These are phyloP conservation scores for Microthyrium microscopicum DNA, from an alignment of 2,329 filamentous ascomycete species.

Conservation along the genomic window DNA sequence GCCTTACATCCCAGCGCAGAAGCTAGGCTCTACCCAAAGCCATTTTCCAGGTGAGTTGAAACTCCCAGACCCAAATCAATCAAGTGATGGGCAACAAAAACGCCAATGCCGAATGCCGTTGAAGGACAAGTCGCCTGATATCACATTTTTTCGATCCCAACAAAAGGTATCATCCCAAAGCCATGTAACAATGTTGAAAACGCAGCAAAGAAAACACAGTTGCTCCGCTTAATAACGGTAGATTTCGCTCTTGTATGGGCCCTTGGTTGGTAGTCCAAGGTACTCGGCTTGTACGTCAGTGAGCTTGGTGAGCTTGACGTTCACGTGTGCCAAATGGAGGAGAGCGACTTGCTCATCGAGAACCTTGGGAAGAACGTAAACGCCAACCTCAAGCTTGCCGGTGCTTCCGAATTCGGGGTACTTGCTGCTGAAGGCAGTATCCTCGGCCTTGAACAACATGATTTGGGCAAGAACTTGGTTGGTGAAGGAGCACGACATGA, in stretches of 20 bases:
- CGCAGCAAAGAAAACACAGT: slow-evolving; percentile 8
- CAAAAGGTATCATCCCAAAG: slow-evolving; percentile 39
- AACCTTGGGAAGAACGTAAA: slow-evolving; percentile 97
- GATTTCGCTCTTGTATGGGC: slow-evolving; percentile 93
- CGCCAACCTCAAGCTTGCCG: slow-evolving; percentile 77
- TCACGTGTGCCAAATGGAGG: slow-evolving; percentile 84
- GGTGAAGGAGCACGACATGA: slow-evolving; percentile 99
- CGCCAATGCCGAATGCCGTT: slow-evolving; percentile 34
- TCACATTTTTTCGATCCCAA: no score
- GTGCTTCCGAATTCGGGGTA: slow-evolving; percentile 91
- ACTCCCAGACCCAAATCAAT: no score
- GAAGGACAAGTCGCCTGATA: slow-evolving; percentile 42
- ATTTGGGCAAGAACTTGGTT: slow-evolving; percentile 99
- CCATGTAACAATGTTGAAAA: slow-evolving; percentile 44
- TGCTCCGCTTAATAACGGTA: slow-evolving; percentile 57
- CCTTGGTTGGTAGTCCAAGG: slow-evolving; percentile 68
- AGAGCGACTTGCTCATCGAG: slow-evolving; percentile 96
- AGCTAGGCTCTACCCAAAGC: no score
- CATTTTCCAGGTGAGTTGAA: no score
- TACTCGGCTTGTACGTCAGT: slow-evolving; percentile 83
- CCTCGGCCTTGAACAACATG: slow-evolving; percentile 86
- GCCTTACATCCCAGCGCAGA: no score
- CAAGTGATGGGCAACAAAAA: neutral
- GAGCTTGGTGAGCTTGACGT: slow-evolving; percentile 82
- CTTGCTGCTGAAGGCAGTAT: slow-evolving; percentile 77